Conservation (phyloP, 2,329 filamentous ascomycete species). For the Colletotrichum melonis region DNA sequence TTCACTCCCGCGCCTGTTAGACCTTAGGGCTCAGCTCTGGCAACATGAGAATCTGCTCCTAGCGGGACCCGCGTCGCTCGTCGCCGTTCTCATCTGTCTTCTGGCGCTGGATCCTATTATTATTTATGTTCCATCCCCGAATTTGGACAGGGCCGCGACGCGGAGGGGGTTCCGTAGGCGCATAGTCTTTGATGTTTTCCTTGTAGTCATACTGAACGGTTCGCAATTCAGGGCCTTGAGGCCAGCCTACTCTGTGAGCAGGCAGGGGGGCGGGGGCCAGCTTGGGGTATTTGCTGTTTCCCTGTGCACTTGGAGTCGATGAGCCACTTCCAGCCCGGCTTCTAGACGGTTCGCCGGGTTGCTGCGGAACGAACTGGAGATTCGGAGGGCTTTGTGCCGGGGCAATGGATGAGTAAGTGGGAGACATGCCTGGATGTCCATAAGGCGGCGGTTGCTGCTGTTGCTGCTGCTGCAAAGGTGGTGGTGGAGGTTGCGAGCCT, state of each 20-base stretch:
- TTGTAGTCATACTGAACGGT: conserved; percentile 67
- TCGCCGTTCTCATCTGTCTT: conserved; percentile 33
- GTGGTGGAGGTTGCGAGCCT: conserved; percentile 8
- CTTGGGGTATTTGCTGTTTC: conserved; percentile 57
- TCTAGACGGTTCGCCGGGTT: conserved; percentile 23
- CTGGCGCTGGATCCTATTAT: conserved; percentile 33
- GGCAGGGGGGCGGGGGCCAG: conserved; percentile 69
- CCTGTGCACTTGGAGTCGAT: conserved; percentile 32
- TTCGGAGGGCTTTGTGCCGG: conserved; percentile 32
- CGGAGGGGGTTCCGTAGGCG: conserved; percentile 65
- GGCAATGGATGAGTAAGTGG: conserved; percentile 33
- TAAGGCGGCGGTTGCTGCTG: conserved; percentile 8
- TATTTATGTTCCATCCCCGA: conserved; percentile 58
- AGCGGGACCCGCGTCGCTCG: conserved; percentile 36
- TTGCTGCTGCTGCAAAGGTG: conserved; percentile 2
- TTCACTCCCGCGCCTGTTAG: background rate
- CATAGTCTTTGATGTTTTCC: conserved; percentile 69
- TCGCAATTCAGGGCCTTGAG: conserved; percentile 63
- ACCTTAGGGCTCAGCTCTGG: background rate
- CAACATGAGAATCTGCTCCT: conserved; percentile 11
- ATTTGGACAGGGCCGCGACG: conserved; percentile 67
- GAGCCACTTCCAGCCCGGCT: conserved; percentile 36
- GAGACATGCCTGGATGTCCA: conserved; percentile 29
- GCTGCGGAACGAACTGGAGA: conserved; percentile 34
- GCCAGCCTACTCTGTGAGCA: conserved; percentile 59